Evolutionary conservation across 495 filamentous ascomycete genomes (phyloP).

Genomic region (Daldinia grandis): DNA sequence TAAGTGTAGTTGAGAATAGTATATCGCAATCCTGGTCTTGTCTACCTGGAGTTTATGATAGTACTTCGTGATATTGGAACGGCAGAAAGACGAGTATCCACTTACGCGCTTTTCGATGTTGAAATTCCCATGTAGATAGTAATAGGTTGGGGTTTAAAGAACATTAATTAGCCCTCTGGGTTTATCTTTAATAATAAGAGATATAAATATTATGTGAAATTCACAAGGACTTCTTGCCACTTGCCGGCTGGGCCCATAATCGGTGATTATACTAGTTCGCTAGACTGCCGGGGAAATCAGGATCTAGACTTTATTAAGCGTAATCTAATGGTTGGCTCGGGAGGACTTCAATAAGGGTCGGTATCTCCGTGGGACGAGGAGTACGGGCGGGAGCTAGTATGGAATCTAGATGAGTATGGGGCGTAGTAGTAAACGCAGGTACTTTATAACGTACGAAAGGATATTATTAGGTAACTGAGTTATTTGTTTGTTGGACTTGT

Average conservation of each 20-base stretch:
- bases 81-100: neutral
- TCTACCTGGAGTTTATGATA: neutral
- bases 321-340: neutral
- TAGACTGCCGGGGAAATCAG: neutral
- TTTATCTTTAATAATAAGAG: neutral
- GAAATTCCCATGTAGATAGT: too few relatives aligned
- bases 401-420: neutral
- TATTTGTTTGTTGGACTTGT: slow-evolving; percentile 3
- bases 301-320: slow-evolving; percentile 9
- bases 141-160: too few relatives aligned
- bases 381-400: neutral
- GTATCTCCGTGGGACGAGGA: slow-evolving; percentile 7
- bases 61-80: neutral
- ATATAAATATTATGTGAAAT: neutral
- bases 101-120: neutral
- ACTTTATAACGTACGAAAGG: neutral
- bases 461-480: neutral
- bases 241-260: neutral
- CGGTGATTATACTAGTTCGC: neutral
- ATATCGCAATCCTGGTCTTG: neutral
- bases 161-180: too few relatives aligned
- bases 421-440: slow-evolving; percentile 1
- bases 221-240: neutral
- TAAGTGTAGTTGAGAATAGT: neutral
- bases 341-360: neutral